Evolutionary conservation across 2,329 filamentous ascomycete species (phyloP).

Genomic region (Apiospora rasikravindrae): DNA sequence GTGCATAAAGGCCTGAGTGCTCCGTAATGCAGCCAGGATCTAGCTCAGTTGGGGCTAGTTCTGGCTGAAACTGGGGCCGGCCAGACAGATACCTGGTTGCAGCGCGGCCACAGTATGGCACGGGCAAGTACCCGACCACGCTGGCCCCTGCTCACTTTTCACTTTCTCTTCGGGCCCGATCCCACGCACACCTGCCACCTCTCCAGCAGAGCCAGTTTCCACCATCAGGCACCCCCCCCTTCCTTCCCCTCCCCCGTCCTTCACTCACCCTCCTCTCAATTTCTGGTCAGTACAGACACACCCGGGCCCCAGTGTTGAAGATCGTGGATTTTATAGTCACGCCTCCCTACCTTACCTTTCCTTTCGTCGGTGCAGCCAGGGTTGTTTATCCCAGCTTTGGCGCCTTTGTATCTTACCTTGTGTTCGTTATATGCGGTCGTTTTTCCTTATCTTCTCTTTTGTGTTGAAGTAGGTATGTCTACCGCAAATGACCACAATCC

Average conservation of each 20-base stretch:
- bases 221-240: conserved; percentile 9
- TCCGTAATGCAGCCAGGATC: background rate
- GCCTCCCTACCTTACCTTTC: conserved; percentile 18
- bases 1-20: conserved; percentile 9
- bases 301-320: conserved; percentile 17
- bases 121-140: background rate
- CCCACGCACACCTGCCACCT: conserved; percentile 13
- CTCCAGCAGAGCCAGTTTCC: conserved; percentile 4
- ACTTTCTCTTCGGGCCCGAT: conserved; percentile 12
- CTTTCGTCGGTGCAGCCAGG: conserved; percentile 21
- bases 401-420: conserved; percentile 27
- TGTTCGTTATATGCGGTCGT: conserved; percentile 22
- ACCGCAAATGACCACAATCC: conserved; percentile 49
- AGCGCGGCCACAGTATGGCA: background rate
- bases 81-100: background rate
- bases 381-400: conserved; percentile 19
- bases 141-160: background rate
- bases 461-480: conserved; percentile 45
- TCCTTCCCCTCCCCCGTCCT: conserved; percentile 11
- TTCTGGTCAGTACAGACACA: conserved; percentile 16
- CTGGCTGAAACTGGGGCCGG: background rate
- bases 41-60: background rate
- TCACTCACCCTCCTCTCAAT: conserved; percentile 8
- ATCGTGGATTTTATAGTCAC: conserved; percentile 17
- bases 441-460: conserved; percentile 25